Base-by-base conservation (phyloP, 192 early-diverging fungal genomes). In the Diversispora epigaea region DNA sequence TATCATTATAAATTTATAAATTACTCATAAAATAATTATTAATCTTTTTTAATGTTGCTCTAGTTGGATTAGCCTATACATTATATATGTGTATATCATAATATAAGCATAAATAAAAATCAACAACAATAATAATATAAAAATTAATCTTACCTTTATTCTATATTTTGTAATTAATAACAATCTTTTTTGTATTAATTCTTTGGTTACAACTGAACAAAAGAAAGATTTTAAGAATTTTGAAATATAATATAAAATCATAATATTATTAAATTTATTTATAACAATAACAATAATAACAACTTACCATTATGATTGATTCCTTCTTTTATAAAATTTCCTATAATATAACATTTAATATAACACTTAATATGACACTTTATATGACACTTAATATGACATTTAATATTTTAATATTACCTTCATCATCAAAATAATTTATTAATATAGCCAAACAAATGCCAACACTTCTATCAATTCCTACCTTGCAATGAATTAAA, bases 401-500 rank as follows among this genome's bases (percentile, higher is more conserved):
- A n/a, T 65, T 40, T 22, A 43, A 17, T 17, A 14, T 60, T n/a
- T 21, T 79, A n/a, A n/a, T 62, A 21, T 81, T 80, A 65, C 84
- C 85, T 15, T 82, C 12, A 40, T 78, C 75, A 67, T 89, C 88
- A 79, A 84, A 90, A 69, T 84, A 88, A 15, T 81, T 67, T 1
- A 90, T 66, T 46, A 96, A 55, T 10, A 93, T 68, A 0, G 90
- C 84, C 69, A 96, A 71, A 11, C 89, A 78, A 69, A 96, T 91
- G 19, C 93, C 91, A 3, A 93, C 92, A 5, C 93, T 93, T 55
- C 92, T 77, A 77, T 94, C 93, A 77, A 86, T 88, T 5, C 92
- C 94, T 80, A 95, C 90, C 57, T 86, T 86, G 80, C 95, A 93
- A 73, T 93, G 91, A 17, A 96, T 77, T 60, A 96, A 79, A 8